Evolutionary conservation across 495 filamentous ascomycete genomes (phyloP).

Genomic region (Mytilinidion resinicola): DNA sequence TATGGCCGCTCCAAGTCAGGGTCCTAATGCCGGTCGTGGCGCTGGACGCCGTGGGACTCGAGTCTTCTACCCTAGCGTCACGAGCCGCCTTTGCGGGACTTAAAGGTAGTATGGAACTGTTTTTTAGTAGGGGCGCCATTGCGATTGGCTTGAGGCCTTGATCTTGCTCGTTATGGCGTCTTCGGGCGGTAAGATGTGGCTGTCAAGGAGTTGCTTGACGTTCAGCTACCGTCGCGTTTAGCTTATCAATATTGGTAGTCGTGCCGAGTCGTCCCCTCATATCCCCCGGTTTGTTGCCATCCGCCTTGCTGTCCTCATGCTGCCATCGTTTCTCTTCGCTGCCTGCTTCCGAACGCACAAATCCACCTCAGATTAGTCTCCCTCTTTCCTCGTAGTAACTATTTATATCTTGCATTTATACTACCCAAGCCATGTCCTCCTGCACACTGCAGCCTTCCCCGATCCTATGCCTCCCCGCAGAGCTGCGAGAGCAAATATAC

Average conservation of each 20-base stretch:
- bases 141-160: too few relatives aligned
- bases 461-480: conserved; percentile 21
- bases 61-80: too few relatives aligned
- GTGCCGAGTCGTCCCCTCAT: conserved; percentile 1
- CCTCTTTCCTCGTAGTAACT: background rate
- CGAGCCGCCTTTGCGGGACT: too few relatives aligned
- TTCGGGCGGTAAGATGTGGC: too few relatives aligned
- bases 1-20: background rate
- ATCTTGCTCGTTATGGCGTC: too few relatives aligned
- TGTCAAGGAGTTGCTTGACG: too few relatives aligned
- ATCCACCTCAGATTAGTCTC: background rate
- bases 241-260: conserved; percentile 2
- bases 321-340: background rate
- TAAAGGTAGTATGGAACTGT: too few relatives aligned
- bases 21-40: background rate
- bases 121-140: too few relatives aligned
- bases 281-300: background rate
- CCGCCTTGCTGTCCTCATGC: background rate
- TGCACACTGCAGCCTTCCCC: background rate
- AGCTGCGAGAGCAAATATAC: conserved; percentile 24
- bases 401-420: background rate
- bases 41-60: background rate
- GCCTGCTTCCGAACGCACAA: background rate
- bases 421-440: background rate
- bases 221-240: background rate